phyloP scores from a whole-genome alignment of 495 filamentous ascomycete genomes.

The Pyrenula massariospora region DNA sequence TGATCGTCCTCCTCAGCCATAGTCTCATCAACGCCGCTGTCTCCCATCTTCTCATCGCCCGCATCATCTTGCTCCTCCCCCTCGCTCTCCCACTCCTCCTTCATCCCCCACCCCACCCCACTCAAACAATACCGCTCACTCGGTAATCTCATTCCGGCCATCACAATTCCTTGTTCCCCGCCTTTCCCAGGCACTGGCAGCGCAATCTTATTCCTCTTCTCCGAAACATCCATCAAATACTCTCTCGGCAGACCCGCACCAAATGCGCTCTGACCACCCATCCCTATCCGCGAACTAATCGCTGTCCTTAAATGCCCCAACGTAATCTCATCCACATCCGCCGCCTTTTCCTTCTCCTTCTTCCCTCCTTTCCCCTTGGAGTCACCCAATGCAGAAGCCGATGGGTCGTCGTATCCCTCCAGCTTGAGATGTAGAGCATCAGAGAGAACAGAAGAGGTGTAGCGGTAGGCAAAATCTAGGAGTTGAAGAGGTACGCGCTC shows the following conservation, averaged over 20 bases:
- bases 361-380: slow-evolving; percentile 7
- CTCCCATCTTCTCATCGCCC: slow-evolving; percentile 8
- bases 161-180: slow-evolving; percentile 25
- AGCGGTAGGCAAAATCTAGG: slow-evolving; percentile 93
- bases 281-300: slow-evolving; percentile 49
- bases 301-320: slow-evolving; percentile 49
- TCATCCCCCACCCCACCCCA: slow-evolving; percentile 72
- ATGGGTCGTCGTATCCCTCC: slow-evolving; percentile 35
- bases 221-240: slow-evolving; percentile 70
- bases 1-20: slow-evolving; percentile 22
- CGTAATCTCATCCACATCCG: slow-evolving; percentile 33
- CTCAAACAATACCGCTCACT: slow-evolving; percentile 87
- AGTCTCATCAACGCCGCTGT: slow-evolving; percentile 9
- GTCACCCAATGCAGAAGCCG: neutral
- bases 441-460: slow-evolving; percentile 40
- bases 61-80: slow-evolving; percentile 41
- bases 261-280: slow-evolving; percentile 35
- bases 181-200: slow-evolving; percentile 53
- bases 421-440: slow-evolving; percentile 40
- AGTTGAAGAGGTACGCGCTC: slow-evolving; percentile 89
- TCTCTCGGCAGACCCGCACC: slow-evolving; percentile 64
- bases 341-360: slow-evolving; percentile 2
- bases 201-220: slow-evolving; percentile 68
- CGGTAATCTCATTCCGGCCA: slow-evolving; percentile 69
- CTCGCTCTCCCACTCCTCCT: slow-evolving; percentile 62